Evolutionary conservation across 1,139 yeast genomes (phyloP).

Genomic region (Debaryomyces nepalensis): DNA sequence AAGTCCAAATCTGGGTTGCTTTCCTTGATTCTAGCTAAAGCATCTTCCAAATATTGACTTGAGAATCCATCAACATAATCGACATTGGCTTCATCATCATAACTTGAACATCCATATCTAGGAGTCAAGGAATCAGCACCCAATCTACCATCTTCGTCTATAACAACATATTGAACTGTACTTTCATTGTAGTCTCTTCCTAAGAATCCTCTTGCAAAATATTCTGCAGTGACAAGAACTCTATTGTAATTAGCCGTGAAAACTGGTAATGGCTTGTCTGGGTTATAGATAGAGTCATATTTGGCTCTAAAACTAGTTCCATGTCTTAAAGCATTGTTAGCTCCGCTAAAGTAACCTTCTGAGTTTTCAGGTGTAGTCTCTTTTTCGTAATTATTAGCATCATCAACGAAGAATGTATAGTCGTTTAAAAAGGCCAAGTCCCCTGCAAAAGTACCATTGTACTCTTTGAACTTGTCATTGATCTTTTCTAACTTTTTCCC

Average conservation of each 20-base stretch:
- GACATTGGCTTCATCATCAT: constrained; percentile 23
- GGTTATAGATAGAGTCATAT: constrained; percentile 31
- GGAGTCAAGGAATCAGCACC: constrained; percentile 38
- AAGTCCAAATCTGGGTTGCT: constrained; percentile 46
- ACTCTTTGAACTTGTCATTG: constrained; percentile 26
- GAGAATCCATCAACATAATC: constrained; percentile 43
- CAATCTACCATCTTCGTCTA: constrained; percentile 28
- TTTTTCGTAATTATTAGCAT: constrained; percentile 32
- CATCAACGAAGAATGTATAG: constrained; percentile 31
- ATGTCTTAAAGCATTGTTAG: constrained; percentile 26
- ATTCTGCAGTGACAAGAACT: constrained; percentile 34
- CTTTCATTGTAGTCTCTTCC: constrained; percentile 26
- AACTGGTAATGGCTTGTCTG: constrained; percentile 28
- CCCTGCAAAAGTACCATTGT: constrained; percentile 25
- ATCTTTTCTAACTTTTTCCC: constrained; percentile 29
- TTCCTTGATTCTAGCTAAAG: constrained; percentile 35
- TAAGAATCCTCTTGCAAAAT: constrained; percentile 36
- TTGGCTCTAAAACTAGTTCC: constrained; percentile 37
- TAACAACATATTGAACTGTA: constrained; percentile 24
- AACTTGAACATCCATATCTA: constrained; percentile 29
- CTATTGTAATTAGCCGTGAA: constrained; percentile 38
- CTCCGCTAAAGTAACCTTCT: constrained; percentile 30
- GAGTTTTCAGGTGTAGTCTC: constrained; percentile 32
- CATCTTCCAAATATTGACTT: constrained; percentile 24
- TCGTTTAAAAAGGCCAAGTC: constrained; percentile 32